phyloP scores from a whole-genome alignment of 495 filamentous ascomycete genomes.

The Hypomontagnella monticulosa region DNA sequence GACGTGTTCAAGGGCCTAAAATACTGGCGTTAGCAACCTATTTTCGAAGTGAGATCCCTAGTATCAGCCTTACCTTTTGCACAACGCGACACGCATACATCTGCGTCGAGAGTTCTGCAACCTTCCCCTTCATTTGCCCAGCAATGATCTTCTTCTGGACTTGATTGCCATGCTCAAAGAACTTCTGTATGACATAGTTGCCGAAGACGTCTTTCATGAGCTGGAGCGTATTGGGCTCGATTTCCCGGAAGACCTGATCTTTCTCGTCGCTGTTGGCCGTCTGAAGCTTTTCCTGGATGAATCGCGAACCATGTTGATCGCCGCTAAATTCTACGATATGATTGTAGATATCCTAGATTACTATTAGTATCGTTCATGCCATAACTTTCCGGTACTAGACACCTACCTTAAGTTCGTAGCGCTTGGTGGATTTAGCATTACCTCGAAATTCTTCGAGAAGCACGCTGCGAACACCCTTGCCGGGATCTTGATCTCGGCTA shows the following conservation, averaged over 20 bases:
- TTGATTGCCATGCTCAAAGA: conserved; percentile 97
- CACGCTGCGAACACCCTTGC: conserved; percentile 72
- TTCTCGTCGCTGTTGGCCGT: conserved; percentile 97
- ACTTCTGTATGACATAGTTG: conserved; percentile 98
- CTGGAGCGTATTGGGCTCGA: conserved; percentile 81
- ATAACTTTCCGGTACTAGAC: not conserved
- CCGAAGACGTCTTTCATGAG: conserved; percentile 97
- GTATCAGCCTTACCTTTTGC: conserved; percentile 72
- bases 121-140: conserved; percentile 84
- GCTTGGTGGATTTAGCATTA: conserved; percentile 78
- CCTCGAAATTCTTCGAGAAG: conserved; percentile 83
- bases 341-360: conserved; percentile 77
- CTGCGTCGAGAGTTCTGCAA: conserved; percentile 80
- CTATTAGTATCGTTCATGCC: conserved; percentile 4
- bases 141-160: conserved; percentile 89
- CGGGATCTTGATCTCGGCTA: conserved; percentile 71
- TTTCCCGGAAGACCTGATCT: conserved; percentile 89
- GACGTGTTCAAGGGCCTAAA: conserved; percentile 88
- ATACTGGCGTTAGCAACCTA: conserved; percentile 20
- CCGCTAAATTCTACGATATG: conserved; percentile 95
- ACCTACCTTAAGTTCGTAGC: conserved; percentile 82
- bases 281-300: conserved; percentile 95
- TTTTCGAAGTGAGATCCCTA: not conserved
- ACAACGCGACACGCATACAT: conserved; percentile 98
- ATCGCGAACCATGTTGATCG: conserved; percentile 93